Conservation (phyloP, 306 rosid genomes). For the Corylus avellana region DNA sequence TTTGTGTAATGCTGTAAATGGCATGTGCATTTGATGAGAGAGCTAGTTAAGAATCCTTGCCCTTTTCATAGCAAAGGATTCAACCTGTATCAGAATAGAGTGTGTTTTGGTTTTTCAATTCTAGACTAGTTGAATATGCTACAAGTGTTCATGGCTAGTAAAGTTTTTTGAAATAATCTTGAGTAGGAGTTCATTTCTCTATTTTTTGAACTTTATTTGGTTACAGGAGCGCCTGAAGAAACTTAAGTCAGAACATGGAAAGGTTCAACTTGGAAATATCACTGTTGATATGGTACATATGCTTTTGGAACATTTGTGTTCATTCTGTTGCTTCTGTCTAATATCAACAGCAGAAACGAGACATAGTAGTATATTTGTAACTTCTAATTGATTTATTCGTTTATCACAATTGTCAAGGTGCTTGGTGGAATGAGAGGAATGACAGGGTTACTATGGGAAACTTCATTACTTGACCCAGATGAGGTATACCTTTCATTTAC, state of each 20-base stretch:
- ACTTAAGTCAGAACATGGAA: conserved; percentile 77
- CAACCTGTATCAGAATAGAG: neutral
- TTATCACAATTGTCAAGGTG: conserved; percentile 51
- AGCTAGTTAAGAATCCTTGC: neutral
- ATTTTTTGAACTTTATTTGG: conserved; percentile 10
- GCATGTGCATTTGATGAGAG: neutral
- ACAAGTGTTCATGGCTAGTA: neutral
- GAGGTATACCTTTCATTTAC: conserved; percentile 62
- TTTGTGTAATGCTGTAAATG: neutral
- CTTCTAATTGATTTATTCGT: conserved; percentile 26
- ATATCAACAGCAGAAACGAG: neutral
- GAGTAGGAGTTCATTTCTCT: conserved; percentile 5
- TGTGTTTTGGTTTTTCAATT: neutral
- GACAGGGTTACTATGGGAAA: conserved; percentile 94
- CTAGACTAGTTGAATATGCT: neutral
- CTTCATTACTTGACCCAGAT: conserved; percentile 94
- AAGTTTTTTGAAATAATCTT: neutral
- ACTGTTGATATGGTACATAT: conserved; percentile 85
- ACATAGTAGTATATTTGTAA: neutral
- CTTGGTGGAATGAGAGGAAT: conserved; percentile 99
- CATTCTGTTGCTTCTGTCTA: neutral
- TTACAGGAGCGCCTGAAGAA: conserved; percentile 91
- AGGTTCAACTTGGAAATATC: conserved; percentile 79
- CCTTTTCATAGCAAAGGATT: neutral
- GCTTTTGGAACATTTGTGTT: neutral